These are phyloP conservation scores for Dactylorhiza incarnata DNA, from an alignment of 106 monocot genomes.

Conservation along the genomic window DNA sequence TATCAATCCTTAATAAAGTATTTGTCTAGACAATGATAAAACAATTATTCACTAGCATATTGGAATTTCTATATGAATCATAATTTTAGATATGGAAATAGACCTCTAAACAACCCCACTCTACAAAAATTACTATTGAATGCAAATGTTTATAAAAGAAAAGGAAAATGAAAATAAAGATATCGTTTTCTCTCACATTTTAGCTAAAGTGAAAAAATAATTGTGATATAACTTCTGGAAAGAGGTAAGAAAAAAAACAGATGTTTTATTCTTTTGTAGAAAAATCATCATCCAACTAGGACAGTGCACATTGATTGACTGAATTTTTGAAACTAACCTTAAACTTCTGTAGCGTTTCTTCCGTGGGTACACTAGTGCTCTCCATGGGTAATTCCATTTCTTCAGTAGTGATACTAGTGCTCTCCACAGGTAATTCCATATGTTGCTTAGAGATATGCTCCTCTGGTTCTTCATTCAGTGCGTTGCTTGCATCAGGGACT, in stretches of 20 bases:
- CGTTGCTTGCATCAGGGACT: constrained; percentile 13
- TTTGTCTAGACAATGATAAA: no score
- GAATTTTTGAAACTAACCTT: constrained; percentile 35
- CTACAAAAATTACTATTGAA: neutral
- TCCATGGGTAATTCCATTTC: constrained; percentile 9
- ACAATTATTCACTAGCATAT: no score
- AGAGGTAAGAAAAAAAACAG: neutral
- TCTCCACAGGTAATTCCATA: constrained; percentile 9
- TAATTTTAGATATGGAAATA: no score
- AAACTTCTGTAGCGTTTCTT: constrained; percentile 44
- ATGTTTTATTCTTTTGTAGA: neutral
- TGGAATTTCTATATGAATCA: no score
- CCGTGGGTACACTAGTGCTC: constrained; percentile 22
- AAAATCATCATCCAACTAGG: neutral
- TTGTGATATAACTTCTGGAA: neutral
- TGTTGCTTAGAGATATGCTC: constrained; percentile 11
- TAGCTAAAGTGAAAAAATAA: neutral
- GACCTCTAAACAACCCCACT: neutral
- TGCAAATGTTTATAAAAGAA: neutral
- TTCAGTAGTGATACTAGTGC: constrained; percentile 23
- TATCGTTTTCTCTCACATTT: neutral
- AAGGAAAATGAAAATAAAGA: neutral
- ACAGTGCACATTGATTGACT: neutral
- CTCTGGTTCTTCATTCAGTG: constrained; percentile 8
- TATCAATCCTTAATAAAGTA: no score